These are phyloP conservation scores for Laburnicola sp. DNA, from an alignment of 2,329 filamentous ascomycete species.

Conservation along the genomic window DNA sequence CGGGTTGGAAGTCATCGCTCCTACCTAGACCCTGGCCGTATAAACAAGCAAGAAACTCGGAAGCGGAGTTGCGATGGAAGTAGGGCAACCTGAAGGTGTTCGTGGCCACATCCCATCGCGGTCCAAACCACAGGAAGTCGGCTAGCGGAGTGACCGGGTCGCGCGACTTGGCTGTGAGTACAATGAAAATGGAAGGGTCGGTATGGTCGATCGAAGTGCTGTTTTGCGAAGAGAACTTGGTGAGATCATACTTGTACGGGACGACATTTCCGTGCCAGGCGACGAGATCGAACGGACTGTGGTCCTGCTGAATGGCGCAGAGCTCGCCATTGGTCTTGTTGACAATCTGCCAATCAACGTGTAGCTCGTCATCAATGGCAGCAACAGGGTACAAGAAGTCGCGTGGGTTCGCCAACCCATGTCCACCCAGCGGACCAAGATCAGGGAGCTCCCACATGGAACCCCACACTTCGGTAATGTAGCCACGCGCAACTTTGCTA, in stretches of 20 bases:
- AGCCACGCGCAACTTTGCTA: conserved; percentile 41
- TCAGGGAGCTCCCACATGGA: conserved; percentile 47
- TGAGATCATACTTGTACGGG: conserved; percentile 61
- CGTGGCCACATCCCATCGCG: conserved; percentile 45
- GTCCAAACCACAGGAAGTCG: conserved; percentile 46
- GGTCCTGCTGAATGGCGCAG: conserved; percentile 42
- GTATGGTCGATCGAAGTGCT: conserved; percentile 46
- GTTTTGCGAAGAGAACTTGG: conserved; percentile 50
- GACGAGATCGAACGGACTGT: conserved; percentile 50
- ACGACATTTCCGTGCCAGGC: conserved; percentile 48
- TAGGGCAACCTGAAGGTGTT: conserved; percentile 47
- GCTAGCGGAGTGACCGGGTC: conserved; percentile 43
- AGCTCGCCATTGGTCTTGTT: conserved; percentile 44
- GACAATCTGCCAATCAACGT: conserved; percentile 40
- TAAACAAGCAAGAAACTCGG: conserved; percentile 44
- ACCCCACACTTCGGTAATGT: conserved; percentile 48
- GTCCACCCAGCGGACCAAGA: conserved; percentile 46
- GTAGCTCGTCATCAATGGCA: conserved; percentile 43
- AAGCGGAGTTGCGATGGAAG: conserved; percentile 46
- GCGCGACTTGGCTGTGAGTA: conserved; percentile 44
- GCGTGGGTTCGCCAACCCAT: conserved; percentile 46
- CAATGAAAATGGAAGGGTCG: conserved; percentile 45
- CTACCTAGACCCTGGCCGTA: conserved; percentile 45
- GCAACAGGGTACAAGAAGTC: conserved; percentile 46
- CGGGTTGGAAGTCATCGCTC: conserved; percentile 50